Conservation (phyloP, 257 asterid species). For the Jacaranda mimosifolia region DNA sequence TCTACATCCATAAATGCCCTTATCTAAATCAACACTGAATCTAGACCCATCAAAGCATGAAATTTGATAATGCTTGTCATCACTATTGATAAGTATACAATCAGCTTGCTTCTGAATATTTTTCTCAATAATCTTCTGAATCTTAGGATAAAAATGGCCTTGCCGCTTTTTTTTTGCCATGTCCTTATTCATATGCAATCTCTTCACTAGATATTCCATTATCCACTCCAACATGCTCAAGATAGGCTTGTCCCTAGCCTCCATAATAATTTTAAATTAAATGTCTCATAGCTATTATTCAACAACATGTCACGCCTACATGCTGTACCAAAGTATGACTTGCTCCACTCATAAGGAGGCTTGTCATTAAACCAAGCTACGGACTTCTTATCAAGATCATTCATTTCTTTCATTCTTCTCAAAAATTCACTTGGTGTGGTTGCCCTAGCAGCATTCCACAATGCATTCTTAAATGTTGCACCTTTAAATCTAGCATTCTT, state of each 20-base stretch:
- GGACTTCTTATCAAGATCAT: background rate
- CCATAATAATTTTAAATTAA: background rate
- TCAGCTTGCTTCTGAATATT: background rate
- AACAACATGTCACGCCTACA: slow-evolving; percentile 7
- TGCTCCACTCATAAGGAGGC: slow-evolving; percentile 1
- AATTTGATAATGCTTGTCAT: background rate
- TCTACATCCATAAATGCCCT: background rate
- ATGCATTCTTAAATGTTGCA: background rate
- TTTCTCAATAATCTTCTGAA: background rate
- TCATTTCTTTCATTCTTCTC: background rate
- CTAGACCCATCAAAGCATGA: background rate
- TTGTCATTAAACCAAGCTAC: slow-evolving; percentile 15
- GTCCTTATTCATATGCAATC: background rate
- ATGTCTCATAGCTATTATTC: slow-evolving; percentile 14
- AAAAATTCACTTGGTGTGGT: background rate
- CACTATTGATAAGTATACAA: background rate
- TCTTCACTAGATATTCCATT: background rate
- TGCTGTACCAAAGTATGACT: background rate
- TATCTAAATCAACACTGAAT: background rate
- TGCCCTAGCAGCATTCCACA: background rate
- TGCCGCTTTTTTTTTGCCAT: background rate
- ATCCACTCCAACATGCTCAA: background rate
- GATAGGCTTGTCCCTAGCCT: background rate
- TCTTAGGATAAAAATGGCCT: background rate
- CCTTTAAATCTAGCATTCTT: background rate